phyloP scores from a whole-genome alignment of 208 protist species.

The Leishmania tarentolae region DNA sequence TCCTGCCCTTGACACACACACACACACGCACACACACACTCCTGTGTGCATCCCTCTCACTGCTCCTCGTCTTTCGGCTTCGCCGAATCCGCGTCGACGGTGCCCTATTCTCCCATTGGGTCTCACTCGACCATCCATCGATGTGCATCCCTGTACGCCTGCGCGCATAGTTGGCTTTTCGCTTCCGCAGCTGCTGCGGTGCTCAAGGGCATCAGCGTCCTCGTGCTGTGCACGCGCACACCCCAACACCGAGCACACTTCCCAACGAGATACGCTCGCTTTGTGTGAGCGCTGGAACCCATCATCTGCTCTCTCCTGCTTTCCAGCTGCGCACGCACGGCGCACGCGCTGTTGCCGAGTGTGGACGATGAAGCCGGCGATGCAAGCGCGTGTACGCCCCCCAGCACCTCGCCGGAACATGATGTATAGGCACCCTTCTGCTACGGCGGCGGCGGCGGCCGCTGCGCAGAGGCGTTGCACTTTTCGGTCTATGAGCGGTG shows the following conservation, averaged over 20 bases:
- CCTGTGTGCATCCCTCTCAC: background rate
- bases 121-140: background rate
- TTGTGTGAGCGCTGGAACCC: background rate
- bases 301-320: background rate
- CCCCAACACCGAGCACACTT: background rate
- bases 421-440: slow-evolving; percentile 9
- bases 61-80: background rate
- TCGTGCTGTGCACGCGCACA: background rate
- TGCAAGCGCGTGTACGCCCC: background rate
- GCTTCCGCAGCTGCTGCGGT: background rate
- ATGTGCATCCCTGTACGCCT: background rate
- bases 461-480: background rate
- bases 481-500: background rate
- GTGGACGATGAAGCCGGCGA: background rate
- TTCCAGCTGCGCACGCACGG: background rate
- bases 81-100: background rate
- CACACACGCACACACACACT: background rate
- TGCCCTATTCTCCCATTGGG: background rate
- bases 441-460: background rate
- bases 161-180: background rate
- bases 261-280: background rate
- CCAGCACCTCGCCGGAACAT: background rate
- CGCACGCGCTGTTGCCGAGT: background rate
- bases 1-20: background rate
- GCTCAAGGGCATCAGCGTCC: background rate